These are phyloP conservation scores for Epichloe sibirici DNA, from an alignment of 2,329 filamentous ascomycete species.

Conservation along the genomic window DNA sequence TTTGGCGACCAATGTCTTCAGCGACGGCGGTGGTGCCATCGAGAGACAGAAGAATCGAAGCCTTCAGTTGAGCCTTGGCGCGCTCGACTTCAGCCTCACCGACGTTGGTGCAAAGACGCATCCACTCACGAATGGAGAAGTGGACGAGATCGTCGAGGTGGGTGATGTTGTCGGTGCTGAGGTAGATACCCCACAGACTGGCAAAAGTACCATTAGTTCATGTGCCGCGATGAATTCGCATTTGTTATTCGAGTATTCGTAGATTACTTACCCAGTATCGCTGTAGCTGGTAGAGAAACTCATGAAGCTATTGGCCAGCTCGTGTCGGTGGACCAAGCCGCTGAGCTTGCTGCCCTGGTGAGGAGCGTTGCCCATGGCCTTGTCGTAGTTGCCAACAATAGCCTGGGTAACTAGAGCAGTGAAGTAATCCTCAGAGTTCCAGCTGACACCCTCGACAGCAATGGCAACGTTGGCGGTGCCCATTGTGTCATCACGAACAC, in stretches of 20 bases:
- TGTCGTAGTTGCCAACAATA: constrained; percentile 99
- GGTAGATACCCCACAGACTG: constrained; percentile 99
- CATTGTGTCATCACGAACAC: constrained; percentile 92
- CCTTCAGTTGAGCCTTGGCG: constrained; percentile 98
- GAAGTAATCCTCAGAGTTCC: constrained; percentile 99
- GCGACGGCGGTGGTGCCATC: constrained; percentile 95
- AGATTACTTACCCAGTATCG: constrained; percentile 73
- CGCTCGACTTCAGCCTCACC: constrained; percentile 87
- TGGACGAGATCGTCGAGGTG: constrained; percentile 90
- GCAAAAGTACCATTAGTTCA: neutral
- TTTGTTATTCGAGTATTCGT: neutral
- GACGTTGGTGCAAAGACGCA: constrained; percentile 82
- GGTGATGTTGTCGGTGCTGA: constrained; percentile 81
- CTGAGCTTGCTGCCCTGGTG: constrained; percentile 98
- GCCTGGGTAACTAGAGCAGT: constrained; percentile 94
- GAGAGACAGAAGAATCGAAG: constrained; percentile 89
- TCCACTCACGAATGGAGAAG: constrained; percentile 98
- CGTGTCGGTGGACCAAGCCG: constrained; percentile 84
- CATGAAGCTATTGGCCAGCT: constrained; percentile 99
- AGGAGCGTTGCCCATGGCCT: constrained; percentile 92
- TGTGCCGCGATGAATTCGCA: too few species aligned
- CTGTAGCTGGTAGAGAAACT: constrained; percentile 99
- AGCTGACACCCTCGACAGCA: constrained; percentile 98
- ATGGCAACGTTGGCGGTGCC: constrained; percentile 95
- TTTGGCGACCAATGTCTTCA: constrained; percentile 96